Conservation (phyloP, 2,329 filamentous ascomycete genomes). For the Trichophyton schoenleinii region DNA sequence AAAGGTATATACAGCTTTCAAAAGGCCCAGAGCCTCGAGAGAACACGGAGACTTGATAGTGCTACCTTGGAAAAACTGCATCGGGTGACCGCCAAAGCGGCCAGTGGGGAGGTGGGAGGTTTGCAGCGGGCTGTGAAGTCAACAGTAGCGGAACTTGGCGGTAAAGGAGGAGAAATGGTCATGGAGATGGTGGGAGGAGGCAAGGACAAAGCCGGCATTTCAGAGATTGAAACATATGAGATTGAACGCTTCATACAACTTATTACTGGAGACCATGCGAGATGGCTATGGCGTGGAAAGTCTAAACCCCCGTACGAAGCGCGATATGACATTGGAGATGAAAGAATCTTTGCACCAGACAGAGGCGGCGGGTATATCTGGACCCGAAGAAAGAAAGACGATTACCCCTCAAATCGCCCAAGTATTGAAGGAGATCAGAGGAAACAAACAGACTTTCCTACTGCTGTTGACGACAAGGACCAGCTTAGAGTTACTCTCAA, state of each 20-base stretch:
- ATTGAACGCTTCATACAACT: slow-evolving; percentile 71
- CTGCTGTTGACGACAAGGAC: slow-evolving; percentile 27
- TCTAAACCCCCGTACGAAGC: slow-evolving; percentile 44
- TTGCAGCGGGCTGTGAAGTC: slow-evolving; percentile 92
- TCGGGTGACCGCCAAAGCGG: slow-evolving; percentile 75
- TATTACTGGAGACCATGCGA: slow-evolving; percentile 66
- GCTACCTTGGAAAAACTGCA: slow-evolving; percentile 73
- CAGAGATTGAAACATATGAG: slow-evolving; percentile 83
- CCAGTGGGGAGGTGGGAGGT: slow-evolving; percentile 77
- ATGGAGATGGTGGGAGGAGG: slow-evolving; percentile 77
- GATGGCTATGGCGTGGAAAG: slow-evolving; percentile 94
- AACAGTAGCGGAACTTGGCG: slow-evolving; percentile 83
- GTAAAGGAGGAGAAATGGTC: slow-evolving; percentile 86
- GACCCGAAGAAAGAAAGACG: slow-evolving; percentile 29
- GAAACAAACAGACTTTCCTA: slow-evolving; percentile 21
- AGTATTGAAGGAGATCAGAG: slow-evolving; percentile 21
- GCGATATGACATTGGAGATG: slow-evolving; percentile 22
- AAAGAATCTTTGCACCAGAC: slow-evolving; percentile 34
- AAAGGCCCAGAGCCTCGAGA: slow-evolving; percentile 69
- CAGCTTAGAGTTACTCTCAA: slow-evolving; percentile 52
- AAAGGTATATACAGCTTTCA: slow-evolving; percentile 79
- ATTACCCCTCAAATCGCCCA: slow-evolving; percentile 21
- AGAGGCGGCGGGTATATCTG: slow-evolving; percentile 36
- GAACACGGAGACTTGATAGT: slow-evolving; percentile 67
- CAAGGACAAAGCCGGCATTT: slow-evolving; percentile 76